These are phyloP conservation scores for Macrophomina tecta DNA, from an alignment of 2,329 filamentous ascomycete genomes.

Conservation along the genomic window DNA sequence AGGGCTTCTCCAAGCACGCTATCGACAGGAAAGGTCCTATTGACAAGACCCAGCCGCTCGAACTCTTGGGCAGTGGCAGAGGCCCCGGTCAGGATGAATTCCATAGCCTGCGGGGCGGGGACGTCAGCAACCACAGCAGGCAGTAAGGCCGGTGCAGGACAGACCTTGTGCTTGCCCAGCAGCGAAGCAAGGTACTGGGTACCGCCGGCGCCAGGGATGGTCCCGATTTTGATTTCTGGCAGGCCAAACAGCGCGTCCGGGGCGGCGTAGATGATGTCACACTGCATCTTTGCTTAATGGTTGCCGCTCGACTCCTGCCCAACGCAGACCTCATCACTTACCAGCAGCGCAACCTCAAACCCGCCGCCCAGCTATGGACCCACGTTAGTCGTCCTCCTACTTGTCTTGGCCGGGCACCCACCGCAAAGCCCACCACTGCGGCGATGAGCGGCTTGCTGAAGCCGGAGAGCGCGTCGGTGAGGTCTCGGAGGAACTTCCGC, in stretches of 20 bases:
- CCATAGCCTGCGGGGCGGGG: slow-evolving; percentile 46
- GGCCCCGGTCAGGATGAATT: slow-evolving; percentile 51
- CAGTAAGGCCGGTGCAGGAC: slow-evolving; percentile 15
- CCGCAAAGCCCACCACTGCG: slow-evolving; percentile 87
- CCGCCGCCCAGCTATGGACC: slow-evolving; percentile 73
- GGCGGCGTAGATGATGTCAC: slow-evolving; percentile 88
- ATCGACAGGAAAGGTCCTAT: slow-evolving; percentile 43
- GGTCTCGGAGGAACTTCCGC: slow-evolving; percentile 87
- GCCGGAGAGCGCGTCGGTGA: slow-evolving; percentile 79
- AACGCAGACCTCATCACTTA: slow-evolving; percentile 37
- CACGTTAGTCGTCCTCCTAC: slow-evolving; percentile 23
- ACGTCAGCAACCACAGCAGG: neutral
- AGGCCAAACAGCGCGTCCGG: slow-evolving; percentile 87
- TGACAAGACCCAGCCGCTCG: slow-evolving; percentile 50
- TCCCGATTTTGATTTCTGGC: slow-evolving; percentile 93
- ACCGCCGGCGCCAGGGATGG: slow-evolving; percentile 87
- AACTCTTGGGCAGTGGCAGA: slow-evolving; percentile 46
- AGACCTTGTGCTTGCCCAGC: slow-evolving; percentile 49
- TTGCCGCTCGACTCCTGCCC: slow-evolving; percentile 12
- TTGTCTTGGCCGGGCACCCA: neutral
- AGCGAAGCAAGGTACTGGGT: slow-evolving; percentile 82
- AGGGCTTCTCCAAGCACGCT: slow-evolving; percentile 48
- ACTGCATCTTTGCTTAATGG: slow-evolving; percentile 31
- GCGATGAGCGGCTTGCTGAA: slow-evolving; percentile 92
- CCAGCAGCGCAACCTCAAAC: slow-evolving; percentile 95